phyloP scores from a whole-genome alignment of 371 early-diverging fungal species.

The Apophysomyces sp. region DNA sequence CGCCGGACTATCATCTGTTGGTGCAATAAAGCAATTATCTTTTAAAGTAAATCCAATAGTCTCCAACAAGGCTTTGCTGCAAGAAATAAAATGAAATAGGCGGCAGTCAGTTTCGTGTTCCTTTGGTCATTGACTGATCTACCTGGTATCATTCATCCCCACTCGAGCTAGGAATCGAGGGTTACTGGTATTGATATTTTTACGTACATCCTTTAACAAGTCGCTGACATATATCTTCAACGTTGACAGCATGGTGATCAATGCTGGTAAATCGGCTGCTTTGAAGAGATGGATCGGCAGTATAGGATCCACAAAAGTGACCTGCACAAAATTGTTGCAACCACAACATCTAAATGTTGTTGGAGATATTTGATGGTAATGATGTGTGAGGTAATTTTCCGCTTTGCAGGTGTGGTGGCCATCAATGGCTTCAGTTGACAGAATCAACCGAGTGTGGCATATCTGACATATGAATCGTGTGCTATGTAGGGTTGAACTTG shows the following conservation, averaged over 20 bases:
- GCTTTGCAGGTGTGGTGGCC: slow-evolving; percentile 9
- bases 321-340: slow-evolving; percentile 14
- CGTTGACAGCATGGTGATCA: slow-evolving; percentile 23
- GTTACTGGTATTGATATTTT: slow-evolving; percentile 37
- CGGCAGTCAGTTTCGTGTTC: background rate
- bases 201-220: slow-evolving; percentile 20
- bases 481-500: background rate
- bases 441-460: slow-evolving; percentile 8
- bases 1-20: slow-evolving; percentile 18
- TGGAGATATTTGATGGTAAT: slow-evolving; percentile 18
- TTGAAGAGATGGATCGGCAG: slow-evolving; percentile 17
- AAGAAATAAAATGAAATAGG: too few relatives aligned
- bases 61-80: slow-evolving; percentile 37
- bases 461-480: slow-evolving; percentile 5
- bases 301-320: slow-evolving; percentile 11
- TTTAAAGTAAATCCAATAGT: slow-evolving; percentile 31
- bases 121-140: background rate
- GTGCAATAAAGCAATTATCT: slow-evolving; percentile 33
- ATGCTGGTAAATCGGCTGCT: slow-evolving; percentile 9
- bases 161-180: slow-evolving; percentile 25
- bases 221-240: slow-evolving; percentile 30
- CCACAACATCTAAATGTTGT: slow-evolving; percentile 29
- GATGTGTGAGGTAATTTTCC: slow-evolving; percentile 26
- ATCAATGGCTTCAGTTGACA: background rate
- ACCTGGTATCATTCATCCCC: slow-evolving; percentile 41